Evolutionary conservation across 305 asterid genomes (phyloP).

Genomic region (Fraxinus platypoda): DNA sequence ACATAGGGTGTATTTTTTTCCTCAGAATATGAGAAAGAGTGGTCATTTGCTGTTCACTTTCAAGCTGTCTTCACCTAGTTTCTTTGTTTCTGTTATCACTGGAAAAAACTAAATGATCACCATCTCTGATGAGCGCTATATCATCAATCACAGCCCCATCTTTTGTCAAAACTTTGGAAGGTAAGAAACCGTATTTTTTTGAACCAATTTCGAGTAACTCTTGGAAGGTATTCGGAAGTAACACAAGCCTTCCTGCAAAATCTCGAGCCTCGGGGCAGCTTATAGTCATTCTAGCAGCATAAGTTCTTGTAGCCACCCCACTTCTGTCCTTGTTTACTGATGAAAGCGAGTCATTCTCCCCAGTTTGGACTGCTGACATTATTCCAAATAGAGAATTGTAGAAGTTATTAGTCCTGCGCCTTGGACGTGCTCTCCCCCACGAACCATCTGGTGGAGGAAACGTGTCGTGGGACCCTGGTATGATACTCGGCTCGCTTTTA

Average conservation of each 20-base stretch:
- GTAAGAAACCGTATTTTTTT: constrained; percentile 46
- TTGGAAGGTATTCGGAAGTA: constrained; percentile 52
- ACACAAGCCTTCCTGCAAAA: constrained; percentile 46
- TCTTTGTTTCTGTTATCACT: constrained; percentile 29
- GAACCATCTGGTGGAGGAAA: constrained; percentile 39
- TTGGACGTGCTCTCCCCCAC: constrained; percentile 46
- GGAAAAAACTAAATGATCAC: constrained; percentile 58
- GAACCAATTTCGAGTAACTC: constrained; percentile 50
- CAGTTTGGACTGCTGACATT: constrained; percentile 47
- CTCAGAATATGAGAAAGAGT: neutral
- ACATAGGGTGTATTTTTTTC: neutral
- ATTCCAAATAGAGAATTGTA: constrained; percentile 72
- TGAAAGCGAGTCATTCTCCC: constrained; percentile 35
- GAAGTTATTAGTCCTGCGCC: constrained; percentile 53
- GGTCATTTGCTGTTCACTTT: constrained; percentile 27
- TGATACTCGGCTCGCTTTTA: constrained; percentile 61
- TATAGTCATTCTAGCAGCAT: constrained; percentile 53
- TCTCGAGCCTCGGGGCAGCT: constrained; percentile 85
- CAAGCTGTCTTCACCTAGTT: constrained; percentile 19
- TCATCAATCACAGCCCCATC: constrained; percentile 67
- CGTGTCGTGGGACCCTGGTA: constrained; percentile 35
- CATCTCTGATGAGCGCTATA: constrained; percentile 70
- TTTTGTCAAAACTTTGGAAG: constrained; percentile 43
- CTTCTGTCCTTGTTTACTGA: constrained; percentile 26
- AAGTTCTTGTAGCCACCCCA: neutral